Evolutionary conservation across 805 yeast species (phyloP).

Genomic region (Barnettozyma wickerhamii): DNA sequence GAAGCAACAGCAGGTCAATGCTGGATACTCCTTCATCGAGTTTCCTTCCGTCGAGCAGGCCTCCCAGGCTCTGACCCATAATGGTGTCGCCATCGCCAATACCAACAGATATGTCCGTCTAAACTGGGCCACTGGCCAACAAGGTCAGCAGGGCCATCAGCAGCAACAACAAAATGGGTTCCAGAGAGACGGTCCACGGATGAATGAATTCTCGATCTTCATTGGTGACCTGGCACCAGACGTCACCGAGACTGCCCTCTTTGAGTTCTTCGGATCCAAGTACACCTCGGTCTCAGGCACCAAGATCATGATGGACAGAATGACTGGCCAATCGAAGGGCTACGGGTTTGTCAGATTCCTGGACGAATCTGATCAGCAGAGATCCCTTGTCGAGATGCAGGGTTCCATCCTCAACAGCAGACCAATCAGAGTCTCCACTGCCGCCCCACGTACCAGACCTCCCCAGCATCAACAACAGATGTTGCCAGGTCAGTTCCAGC

Average conservation of each 20-base stretch:
- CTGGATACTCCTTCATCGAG: slow-evolving; percentile 81
- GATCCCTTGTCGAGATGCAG: slow-evolving; percentile 77
- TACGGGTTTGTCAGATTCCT: slow-evolving; percentile 86
- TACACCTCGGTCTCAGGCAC: slow-evolving; percentile 74
- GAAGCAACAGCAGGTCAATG: slow-evolving; percentile 31
- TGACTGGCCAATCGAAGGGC: slow-evolving; percentile 70
- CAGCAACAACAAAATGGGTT: slow-evolving; percentile 2
- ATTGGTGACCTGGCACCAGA: slow-evolving; percentile 82
- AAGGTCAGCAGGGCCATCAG: slow-evolving; percentile 11
- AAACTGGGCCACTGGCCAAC: slow-evolving; percentile 73
- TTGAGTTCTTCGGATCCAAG: slow-evolving; percentile 60
- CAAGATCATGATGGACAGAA: slow-evolving; percentile 72
- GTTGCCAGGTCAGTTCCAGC: slow-evolving; percentile 3
- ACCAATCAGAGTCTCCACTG: slow-evolving; percentile 73
- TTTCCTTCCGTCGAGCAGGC: slow-evolving; percentile 61
- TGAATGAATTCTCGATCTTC: slow-evolving; percentile 61
- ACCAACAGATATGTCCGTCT: slow-evolving; percentile 56
- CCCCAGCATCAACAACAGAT: slow-evolving; percentile 15
- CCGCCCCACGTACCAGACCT: slow-evolving; percentile 46
- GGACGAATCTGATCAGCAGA: slow-evolving; percentile 60
- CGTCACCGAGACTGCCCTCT: slow-evolving; percentile 61
- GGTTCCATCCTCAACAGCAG: slow-evolving; percentile 68
- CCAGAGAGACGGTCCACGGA: slow-evolving; percentile 9
- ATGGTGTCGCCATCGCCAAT: slow-evolving; percentile 68
- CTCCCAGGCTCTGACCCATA: slow-evolving; percentile 56